Evolutionary conservation across 2,329 filamentous ascomycete genomes (phyloP), one percentile per base, ranked within the genome.

Genomic region (Cercospora nicotianae): DNA sequence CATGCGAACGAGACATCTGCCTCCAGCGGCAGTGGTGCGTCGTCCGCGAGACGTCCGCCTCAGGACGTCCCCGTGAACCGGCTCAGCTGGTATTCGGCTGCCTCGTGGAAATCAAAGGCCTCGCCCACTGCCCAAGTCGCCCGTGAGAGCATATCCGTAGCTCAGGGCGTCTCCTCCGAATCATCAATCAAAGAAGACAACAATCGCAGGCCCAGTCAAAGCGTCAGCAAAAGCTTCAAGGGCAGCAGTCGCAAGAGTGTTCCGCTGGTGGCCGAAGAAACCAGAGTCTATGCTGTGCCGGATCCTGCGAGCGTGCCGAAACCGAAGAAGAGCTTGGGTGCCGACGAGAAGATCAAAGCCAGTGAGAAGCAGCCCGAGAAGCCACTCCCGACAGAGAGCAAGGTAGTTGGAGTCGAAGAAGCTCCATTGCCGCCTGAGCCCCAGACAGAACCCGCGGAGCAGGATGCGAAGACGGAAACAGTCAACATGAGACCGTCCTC

Each of bases 351-450:
- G 48, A 39, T 67, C 6, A 76, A 76, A 23, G 42, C 60, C 51
- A 60, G 63, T 33, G 66, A 68, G 62, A 70, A 68, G 67, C 48
- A 36, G 20, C 33, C 31, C 23, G 66, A 67, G 58, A 70, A 67
- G 63, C 30, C 55, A 9, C 12, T 42, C 8, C 60, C 67, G 36
- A 53, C 65, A 45, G 63, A 72, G 26, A 60, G 26, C 51, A 72
- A 72, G 45, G 64, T 68, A 18, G 66, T 67, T n/a, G 66, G 70
- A 6, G 68, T 72, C n/a, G 75, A 75, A 36, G 79, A 81, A 23
- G 78, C 82, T 8, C 81, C 82, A 8, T 69, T 83, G 45, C 82
- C 82, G 12, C 82, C 82, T 13, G 79, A 82, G 66, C 82, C 82
- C 16, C 79, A 81, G 66, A 81, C 81, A 1, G 69, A 66, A 9